phyloP scores from a whole-genome alignment of 2,329 filamentous ascomycete species.

The Fusarium hainanense region DNA sequence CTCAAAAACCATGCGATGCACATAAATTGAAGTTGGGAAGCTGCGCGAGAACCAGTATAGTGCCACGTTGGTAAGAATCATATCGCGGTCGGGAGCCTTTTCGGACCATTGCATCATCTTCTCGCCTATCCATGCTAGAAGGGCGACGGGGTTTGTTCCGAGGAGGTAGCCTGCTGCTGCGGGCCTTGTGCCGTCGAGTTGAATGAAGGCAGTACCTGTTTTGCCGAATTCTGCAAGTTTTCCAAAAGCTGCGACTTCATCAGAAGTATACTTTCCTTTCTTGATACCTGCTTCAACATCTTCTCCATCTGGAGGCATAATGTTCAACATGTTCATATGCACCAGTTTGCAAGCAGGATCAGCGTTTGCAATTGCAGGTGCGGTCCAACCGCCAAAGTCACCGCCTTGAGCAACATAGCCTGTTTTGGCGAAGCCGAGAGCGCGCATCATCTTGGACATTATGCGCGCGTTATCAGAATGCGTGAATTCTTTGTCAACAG shows the following conservation, averaged over 20 bases:
- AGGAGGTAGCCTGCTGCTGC: conserved; percentile 14
- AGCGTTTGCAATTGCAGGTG: conserved; percentile 17
- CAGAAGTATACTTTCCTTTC: background rate
- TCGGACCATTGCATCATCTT: conserved; percentile 27
- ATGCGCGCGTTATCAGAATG: conserved; percentile 13
- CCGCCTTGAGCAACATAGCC: conserved; percentile 30
- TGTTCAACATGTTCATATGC: conserved; percentile 20
- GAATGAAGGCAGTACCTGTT: conserved; percentile 20
- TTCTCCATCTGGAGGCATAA: background rate
- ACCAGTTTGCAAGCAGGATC: conserved; percentile 16
- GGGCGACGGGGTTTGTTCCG: conserved; percentile 8
- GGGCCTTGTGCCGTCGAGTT: conserved; percentile 22
- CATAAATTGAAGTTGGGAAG: conserved; percentile 17
- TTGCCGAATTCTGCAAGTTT: conserved; percentile 6
- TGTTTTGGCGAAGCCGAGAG: background rate
- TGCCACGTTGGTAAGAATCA: conserved; percentile 16
- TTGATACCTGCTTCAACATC: background rate
- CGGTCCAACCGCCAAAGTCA: conserved; percentile 27
- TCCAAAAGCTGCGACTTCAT: background rate
- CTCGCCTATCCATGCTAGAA: conserved; percentile 19
- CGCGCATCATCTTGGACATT: conserved; percentile 25
- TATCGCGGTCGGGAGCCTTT: background rate
- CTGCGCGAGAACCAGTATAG: conserved; percentile 22
- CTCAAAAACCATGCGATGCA: background rate
- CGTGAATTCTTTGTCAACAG: background rate